phyloP scores from a whole-genome alignment of 345 rosid genomes.

The Eucalyptus tenuipes region DNA sequence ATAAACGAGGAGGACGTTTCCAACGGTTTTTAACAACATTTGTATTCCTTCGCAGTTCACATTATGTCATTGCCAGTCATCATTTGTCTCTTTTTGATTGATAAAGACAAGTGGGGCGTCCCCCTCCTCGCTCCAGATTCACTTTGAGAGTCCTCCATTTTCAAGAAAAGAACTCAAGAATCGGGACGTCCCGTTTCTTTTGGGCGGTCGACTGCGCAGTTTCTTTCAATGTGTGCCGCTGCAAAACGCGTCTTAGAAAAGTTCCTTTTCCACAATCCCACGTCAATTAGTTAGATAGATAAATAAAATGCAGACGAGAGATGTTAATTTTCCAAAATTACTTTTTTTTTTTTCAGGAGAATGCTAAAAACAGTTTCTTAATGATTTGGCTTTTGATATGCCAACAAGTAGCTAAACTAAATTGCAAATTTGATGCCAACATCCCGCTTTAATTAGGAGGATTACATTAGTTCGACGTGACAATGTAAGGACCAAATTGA shows the following conservation, averaged over 20 bases:
- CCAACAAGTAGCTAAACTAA: not conserved
- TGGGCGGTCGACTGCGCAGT: not conserved
- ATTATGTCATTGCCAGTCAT: not conserved
- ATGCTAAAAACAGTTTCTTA: not conserved
- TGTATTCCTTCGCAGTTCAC: not conserved
- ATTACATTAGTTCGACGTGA: rapidly evolving
- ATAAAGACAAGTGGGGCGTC: rapidly evolving
- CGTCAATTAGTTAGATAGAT: not conserved
- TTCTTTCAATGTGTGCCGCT: not conserved
- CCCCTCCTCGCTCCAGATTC: not conserved
- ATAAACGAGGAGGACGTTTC: not conserved
- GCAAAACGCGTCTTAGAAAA: not conserved
- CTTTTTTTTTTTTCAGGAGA: not conserved
- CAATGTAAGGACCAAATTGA: not conserved
- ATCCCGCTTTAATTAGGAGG: not conserved
- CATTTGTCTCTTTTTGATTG: not conserved
- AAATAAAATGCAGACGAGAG: not conserved
- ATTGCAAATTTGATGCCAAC: not conserved
- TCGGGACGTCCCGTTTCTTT: not conserved
- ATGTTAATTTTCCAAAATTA: not conserved
- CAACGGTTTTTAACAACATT: not conserved
- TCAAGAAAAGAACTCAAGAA: not conserved
- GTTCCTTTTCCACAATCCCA: not conserved
- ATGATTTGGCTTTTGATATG: not conserved
- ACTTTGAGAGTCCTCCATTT: rapidly evolving